phyloP scores from a whole-genome alignment of 345 rosid species.

The Citrus inodora region DNA sequence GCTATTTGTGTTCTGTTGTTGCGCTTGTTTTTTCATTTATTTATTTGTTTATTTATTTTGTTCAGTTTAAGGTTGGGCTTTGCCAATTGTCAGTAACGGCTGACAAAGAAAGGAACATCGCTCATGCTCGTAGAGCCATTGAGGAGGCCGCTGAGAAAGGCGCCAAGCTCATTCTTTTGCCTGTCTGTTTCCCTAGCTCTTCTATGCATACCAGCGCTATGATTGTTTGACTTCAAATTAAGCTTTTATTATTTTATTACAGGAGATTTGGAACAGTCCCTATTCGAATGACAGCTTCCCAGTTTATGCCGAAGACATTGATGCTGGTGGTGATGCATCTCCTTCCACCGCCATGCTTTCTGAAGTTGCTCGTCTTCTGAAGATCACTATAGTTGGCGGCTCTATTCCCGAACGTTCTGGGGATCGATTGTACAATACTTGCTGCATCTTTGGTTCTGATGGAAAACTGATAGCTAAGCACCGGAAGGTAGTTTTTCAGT shows the following conservation, averaged over 20 bases:
- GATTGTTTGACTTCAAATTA: not conserved
- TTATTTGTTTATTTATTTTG: too few relatives aligned
- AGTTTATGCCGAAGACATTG: constrained; percentile 84
- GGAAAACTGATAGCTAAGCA: constrained; percentile 86
- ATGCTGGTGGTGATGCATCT: constrained; percentile 59
- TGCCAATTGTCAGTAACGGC: constrained; percentile 76
- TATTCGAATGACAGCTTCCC: constrained; percentile 90
- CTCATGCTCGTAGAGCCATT: constrained; percentile 60
- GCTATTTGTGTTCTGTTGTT: too few relatives aligned
- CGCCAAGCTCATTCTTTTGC: constrained; percentile 78
- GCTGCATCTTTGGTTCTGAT: constrained; percentile 73
- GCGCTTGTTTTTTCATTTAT: too few relatives aligned
- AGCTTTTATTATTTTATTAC: constrained; percentile 8
- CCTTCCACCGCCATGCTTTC: constrained; percentile 87
- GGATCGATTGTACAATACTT: constrained; percentile 72
- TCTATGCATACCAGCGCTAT: not conserved
- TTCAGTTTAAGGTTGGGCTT: constrained; percentile 40
- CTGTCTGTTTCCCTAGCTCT: constrained; percentile 38
- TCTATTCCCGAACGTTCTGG: constrained; percentile 76
- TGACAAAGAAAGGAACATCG: constrained; percentile 76
- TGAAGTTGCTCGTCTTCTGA: constrained; percentile 56
- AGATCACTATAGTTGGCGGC: constrained; percentile 85
- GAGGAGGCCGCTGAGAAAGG: constrained; percentile 75
- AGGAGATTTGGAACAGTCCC: constrained; percentile 96
- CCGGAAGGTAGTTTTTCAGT: constrained; percentile 53